These are phyloP conservation scores for Tremella fuciformis DNA, from an alignment of 768 basidiomycete genomes.

Conservation along the genomic window DNA sequence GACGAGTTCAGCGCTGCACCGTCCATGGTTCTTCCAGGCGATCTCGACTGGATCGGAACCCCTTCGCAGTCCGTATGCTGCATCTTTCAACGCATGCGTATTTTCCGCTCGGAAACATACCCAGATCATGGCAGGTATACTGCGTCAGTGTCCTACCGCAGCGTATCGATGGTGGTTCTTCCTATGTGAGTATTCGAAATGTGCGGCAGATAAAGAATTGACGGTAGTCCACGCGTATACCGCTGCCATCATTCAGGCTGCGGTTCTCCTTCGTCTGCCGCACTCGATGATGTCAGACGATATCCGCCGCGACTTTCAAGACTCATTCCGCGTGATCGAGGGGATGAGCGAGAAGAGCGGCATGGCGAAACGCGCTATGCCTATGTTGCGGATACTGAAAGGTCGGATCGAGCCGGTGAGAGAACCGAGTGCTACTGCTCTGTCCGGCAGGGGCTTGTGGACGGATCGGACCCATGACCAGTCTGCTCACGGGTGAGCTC, in stretches of 20 bases:
- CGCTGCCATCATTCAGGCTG: slow-evolving; percentile 7
- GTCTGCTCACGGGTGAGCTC: too few species aligned
- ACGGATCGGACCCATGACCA: too few species aligned
- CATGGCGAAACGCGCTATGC: slow-evolving; percentile 6
- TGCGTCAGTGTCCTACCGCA: slow-evolving; percentile 6
- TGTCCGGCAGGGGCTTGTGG: too few species aligned
- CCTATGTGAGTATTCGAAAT: slow-evolving; percentile 2
- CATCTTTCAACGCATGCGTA: slow-evolving; percentile 8
- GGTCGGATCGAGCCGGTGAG: neutral
- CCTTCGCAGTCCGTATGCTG: slow-evolving; percentile 8
- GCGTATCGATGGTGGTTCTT: slow-evolving; percentile 13
- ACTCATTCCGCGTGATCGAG: neutral
- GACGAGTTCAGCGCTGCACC: slow-evolving; percentile 6
- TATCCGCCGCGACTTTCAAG: slow-evolving; percentile 5
- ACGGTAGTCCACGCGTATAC: slow-evolving; percentile 12
- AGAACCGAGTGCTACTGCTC: neutral
- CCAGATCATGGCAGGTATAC: slow-evolving; percentile 3
- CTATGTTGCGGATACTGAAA: slow-evolving; percentile 2
- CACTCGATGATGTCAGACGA: slow-evolving; percentile 9
- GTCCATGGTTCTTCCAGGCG: slow-evolving; percentile 8
- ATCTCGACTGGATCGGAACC: slow-evolving; percentile 6
- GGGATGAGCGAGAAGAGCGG: slow-evolving; percentile 1
- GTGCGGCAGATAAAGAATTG: too few species aligned
- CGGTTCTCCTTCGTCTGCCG: slow-evolving; percentile 4
- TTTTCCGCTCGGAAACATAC: slow-evolving; percentile 8